phyloP scores from a whole-genome alignment of 2,329 filamentous ascomycete species.

The Acrocalymma vagum region DNA sequence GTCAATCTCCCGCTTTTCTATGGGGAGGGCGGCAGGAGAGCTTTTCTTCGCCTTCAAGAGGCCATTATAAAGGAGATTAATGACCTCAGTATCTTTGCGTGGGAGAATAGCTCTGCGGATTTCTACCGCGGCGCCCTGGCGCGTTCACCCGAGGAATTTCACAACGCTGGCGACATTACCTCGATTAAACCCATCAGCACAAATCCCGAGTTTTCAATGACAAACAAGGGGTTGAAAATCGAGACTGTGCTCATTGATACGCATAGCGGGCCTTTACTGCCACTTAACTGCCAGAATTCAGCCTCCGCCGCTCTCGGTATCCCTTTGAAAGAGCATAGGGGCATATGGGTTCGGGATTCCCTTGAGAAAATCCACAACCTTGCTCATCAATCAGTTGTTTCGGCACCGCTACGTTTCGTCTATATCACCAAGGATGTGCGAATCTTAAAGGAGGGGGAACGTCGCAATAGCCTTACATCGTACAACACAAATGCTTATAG shows the following conservation, averaged over 20 bases:
- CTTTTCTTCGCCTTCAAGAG: conserved; percentile 19
- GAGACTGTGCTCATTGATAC: background rate
- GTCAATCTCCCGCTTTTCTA: conserved; percentile 32
- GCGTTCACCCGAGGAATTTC: conserved; percentile 3
- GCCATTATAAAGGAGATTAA: conserved; percentile 14
- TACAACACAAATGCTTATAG: too few species aligned
- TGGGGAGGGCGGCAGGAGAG: conserved; percentile 28
- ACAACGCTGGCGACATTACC: background rate
- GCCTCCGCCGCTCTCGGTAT: too few species aligned
- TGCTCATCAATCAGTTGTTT: too few species aligned
- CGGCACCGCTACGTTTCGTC: too few species aligned
- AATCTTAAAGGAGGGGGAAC: too few species aligned
- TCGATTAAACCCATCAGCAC: background rate
- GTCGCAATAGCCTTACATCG: too few species aligned
- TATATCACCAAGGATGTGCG: too few species aligned
- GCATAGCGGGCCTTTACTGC: too few species aligned
- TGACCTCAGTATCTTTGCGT: conserved; percentile 10
- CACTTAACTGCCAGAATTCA: too few species aligned
- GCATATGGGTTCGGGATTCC: too few species aligned
- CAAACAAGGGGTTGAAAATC: conserved; percentile 8
- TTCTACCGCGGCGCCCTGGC: conserved; percentile 1
- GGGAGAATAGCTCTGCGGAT: background rate
- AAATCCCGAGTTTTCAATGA: conserved; percentile 8
- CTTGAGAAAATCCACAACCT: too few species aligned
- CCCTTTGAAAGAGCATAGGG: too few species aligned